Conservation (phyloP, 2,329 filamentous ascomycete genomes). For the Calonectria naviculata region DNA sequence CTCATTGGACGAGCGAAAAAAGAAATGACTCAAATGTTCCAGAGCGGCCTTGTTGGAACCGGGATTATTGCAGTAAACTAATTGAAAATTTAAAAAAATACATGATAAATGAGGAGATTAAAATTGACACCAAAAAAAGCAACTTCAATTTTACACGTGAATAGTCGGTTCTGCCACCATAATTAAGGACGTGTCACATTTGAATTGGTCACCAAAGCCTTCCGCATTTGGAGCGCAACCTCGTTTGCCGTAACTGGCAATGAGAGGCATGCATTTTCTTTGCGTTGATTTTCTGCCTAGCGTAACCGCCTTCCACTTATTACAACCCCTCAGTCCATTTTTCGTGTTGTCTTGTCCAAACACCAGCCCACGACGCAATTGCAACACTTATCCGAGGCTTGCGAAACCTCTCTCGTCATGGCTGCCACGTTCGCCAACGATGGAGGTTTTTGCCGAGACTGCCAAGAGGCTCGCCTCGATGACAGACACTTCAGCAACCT, state of each 20-base stretch:
- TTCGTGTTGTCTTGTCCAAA: background rate
- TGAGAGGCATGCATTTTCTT: background rate
- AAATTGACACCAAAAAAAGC: background rate
- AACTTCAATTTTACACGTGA: background rate
- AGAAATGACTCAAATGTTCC: background rate
- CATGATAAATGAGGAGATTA: background rate
- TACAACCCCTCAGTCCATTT: background rate
- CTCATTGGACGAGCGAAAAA: background rate
- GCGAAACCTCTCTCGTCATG: background rate
- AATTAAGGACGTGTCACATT: background rate
- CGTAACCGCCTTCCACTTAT: constrained; percentile 1
- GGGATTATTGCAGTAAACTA: background rate
- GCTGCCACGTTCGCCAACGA: background rate
- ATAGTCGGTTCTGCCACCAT: background rate
- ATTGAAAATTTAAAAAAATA: background rate
- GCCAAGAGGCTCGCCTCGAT: background rate
- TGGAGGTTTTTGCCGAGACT: background rate
- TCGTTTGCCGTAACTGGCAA: background rate
- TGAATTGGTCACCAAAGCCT: background rate
- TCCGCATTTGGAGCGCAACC: background rate
- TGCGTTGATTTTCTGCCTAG: background rate
- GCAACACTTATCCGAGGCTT: background rate
- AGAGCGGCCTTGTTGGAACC: too few relatives aligned
- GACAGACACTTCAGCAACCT: background rate
- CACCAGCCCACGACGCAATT: background rate